Conservation (phyloP, 2,329 filamentous ascomycete species). For the Fusarium coicis region DNA sequence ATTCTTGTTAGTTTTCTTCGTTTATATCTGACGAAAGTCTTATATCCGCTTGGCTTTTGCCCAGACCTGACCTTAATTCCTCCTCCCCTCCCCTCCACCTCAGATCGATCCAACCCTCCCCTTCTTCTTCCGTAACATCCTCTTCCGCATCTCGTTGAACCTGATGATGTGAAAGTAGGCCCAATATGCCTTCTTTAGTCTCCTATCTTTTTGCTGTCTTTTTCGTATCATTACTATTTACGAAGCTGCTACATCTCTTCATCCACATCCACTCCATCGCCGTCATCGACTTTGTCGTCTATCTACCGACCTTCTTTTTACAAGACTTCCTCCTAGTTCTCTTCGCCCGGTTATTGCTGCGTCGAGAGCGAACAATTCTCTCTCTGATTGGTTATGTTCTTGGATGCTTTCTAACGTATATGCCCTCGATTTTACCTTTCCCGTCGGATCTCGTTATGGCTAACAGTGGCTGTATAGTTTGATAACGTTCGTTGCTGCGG, state of each 20-base stretch:
- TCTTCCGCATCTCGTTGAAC: constrained; percentile 6
- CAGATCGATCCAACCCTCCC: neutral
- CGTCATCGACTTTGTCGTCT: constrained; percentile 41
- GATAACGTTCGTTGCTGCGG: constrained; percentile 43
- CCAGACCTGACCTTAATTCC: constrained; percentile 25
- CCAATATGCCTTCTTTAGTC: constrained; percentile 37
- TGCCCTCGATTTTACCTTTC: neutral
- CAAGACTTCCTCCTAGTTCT: constrained; percentile 42
- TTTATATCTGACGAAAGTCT: constrained; percentile 26
- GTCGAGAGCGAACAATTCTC: constrained; percentile 36
- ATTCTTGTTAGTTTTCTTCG: neutral
- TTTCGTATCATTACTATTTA: constrained; percentile 41
- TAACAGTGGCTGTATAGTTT: constrained; percentile 34
- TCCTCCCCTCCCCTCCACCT: constrained; percentile 7
- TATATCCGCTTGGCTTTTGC: constrained; percentile 39
- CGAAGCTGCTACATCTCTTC: constrained; percentile 45
- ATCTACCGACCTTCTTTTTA: constrained; percentile 45
- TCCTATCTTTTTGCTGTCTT: constrained; percentile 46
- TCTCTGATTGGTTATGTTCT: constrained; percentile 34
- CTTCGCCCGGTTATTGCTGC: constrained; percentile 39
- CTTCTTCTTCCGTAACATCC: neutral
- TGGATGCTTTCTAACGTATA: constrained; percentile 40
- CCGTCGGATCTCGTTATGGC: neutral
- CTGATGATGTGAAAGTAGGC: constrained; percentile 36
- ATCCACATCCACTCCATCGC: constrained; percentile 42